Evolutionary conservation across 2,329 filamentous ascomycete species (phyloP).

Genomic region (Grosmannia penicillata): DNA sequence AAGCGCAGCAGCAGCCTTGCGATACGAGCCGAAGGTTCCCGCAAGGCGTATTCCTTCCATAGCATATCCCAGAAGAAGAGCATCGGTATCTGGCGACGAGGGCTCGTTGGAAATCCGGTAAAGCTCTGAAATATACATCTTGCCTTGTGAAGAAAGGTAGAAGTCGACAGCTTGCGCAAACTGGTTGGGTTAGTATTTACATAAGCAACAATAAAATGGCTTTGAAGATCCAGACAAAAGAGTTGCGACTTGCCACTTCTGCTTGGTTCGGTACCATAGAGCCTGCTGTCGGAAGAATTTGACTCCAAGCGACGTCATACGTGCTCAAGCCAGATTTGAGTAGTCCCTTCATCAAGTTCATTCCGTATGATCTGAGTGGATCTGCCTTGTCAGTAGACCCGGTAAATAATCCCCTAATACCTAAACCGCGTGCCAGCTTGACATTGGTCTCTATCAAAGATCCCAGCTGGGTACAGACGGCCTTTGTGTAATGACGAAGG

Average conservation of each 20-base stretch:
- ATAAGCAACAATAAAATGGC: not conserved
- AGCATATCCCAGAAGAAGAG: constrained; percentile 51
- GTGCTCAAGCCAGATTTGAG: constrained; percentile 46
- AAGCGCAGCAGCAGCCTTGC: constrained; percentile 32
- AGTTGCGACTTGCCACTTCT: constrained; percentile 46
- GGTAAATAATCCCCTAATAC: constrained; percentile 37
- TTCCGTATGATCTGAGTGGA: constrained; percentile 47
- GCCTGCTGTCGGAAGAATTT: constrained; percentile 52
- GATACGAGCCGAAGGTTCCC: constrained; percentile 46
- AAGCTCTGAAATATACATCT: constrained; percentile 42
- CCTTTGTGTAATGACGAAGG: constrained; percentile 40
- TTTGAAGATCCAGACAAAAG: too few species aligned
- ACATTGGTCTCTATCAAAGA: constrained; percentile 48
- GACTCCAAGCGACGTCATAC: constrained; percentile 55
- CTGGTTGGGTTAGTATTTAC: constrained; percentile 15
- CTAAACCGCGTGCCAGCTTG: constrained; percentile 33
- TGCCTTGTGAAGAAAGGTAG: constrained; percentile 46
- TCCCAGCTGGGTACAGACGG: constrained; percentile 44
- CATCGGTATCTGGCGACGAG: constrained; percentile 41
- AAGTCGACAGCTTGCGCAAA: constrained; percentile 62
- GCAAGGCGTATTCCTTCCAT: constrained; percentile 59
- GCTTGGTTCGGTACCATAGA: constrained; percentile 58
- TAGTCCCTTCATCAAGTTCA: constrained; percentile 48
- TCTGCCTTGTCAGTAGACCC: constrained; percentile 33
- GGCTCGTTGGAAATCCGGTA: constrained; percentile 41